phyloP scores from a whole-genome alignment of 352 stramenopile species.

The Globisporangium mamillatum region DNA sequence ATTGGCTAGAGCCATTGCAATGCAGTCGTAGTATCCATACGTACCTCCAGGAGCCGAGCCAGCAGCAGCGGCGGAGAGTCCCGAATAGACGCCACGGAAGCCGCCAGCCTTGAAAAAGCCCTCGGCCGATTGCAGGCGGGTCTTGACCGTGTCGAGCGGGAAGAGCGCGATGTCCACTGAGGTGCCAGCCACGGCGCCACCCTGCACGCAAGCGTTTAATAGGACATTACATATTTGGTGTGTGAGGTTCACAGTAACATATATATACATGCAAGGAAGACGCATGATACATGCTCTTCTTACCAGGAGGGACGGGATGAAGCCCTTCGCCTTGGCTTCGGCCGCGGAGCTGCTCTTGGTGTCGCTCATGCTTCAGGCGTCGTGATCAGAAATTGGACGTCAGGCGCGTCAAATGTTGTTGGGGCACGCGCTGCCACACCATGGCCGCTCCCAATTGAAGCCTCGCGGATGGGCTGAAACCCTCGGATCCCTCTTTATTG shows the following conservation, averaged over 20 bases:
- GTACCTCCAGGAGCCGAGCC: conserved; percentile 89
- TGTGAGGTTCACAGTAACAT: background rate
- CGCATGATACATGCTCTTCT: background rate
- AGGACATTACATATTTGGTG: no score
- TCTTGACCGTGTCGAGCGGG: conserved; percentile 99
- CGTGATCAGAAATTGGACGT: conserved; percentile 3
- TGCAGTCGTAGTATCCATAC: background rate
- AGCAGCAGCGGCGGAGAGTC: conserved; percentile 87
- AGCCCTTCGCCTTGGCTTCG: conserved; percentile 50
- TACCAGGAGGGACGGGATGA: conserved; percentile 67
- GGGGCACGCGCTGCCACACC: conserved; percentile 3
- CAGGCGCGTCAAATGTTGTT: conserved; percentile 6
- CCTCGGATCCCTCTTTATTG: background rate
- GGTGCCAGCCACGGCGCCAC: conserved; percentile 94
- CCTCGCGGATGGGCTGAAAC: background rate
- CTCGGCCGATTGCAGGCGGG: conserved; percentile 94
- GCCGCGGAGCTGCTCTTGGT: conserved; percentile 14
- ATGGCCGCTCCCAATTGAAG: background rate
- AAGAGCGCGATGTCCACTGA: conserved; percentile 98
- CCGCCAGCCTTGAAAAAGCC: conserved; percentile 97
- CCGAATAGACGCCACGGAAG: conserved; percentile 93
- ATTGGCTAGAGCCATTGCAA: background rate
- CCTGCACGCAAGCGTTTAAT: conserved; percentile 26
- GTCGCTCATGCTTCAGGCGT: conserved; percentile 12
- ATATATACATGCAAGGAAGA: background rate